Percentiles rank a stretch among this genome's conserved stretches.
phyloP scores from a whole-genome alignment of 331 rosid genomes.

The Arachis monticola region DNA sequence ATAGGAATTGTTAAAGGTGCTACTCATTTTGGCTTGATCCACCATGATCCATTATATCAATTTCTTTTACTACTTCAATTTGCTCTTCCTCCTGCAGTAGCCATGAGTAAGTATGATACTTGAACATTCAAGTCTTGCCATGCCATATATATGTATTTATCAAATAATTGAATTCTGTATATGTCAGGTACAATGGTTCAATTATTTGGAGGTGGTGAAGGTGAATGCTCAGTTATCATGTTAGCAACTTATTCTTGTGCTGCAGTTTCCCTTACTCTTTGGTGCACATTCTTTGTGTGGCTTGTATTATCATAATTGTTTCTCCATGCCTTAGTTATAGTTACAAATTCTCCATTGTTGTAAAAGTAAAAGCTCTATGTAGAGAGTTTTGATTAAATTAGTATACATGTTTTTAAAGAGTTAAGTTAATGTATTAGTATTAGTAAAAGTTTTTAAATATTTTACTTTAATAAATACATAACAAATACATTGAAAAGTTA shows the following conservation, averaged over 20 bases:
- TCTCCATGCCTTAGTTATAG: not conserved
- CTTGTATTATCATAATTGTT: conserved; percentile 35
- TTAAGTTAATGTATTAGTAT: no score
- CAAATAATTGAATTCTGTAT: no score
- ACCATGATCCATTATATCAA: conserved; percentile 49
- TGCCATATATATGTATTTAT: not conserved
- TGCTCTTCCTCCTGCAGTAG: conserved; percentile 56
- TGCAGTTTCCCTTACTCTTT: conserved; percentile 40
- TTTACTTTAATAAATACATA: no score
- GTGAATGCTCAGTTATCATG: conserved; percentile 57
- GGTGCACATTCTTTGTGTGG: conserved; percentile 54
- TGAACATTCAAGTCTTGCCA: not conserved
- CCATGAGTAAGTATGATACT: conserved; percentile 45
- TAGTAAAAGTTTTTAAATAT: no score
- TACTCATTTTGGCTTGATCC: conserved; percentile 49
- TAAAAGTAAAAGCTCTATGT: not conserved
- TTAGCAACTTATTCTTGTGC: conserved; percentile 50
- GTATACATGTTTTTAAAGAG: no score
- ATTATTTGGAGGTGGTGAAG: conserved; percentile 49
- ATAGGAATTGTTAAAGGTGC: conserved; percentile 53
- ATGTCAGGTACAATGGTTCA: conserved; percentile 53
- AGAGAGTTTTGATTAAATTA: not conserved
- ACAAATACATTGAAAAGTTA: no score
- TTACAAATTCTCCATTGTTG: no score
- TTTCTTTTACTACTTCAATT: conserved; percentile 51